Evolutionary conservation across 306 rosid species (phyloP), one percentile per base, ranked within the genome.

Genomic region (Trifolium pratense): DNA sequence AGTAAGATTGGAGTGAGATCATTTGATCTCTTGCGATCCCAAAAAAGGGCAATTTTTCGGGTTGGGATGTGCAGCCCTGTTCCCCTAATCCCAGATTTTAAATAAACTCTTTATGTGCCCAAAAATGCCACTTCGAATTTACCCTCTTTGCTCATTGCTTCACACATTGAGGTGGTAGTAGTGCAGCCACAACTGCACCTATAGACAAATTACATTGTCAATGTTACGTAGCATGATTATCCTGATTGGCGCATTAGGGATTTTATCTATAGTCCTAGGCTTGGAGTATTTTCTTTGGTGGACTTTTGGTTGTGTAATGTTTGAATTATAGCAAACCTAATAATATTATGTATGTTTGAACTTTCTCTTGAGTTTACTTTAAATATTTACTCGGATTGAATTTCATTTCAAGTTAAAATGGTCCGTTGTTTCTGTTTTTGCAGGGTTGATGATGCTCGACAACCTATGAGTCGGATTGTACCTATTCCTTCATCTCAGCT

Each of bases 361-460:
- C 5, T 56, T 23, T 57, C n/a, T 9, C 36, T 57, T 11, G 36
- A 25, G 17, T 57, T 57, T 57, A 74, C 65, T 82, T 77, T 69
- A 60, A 61, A 45, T 51, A 34, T 12, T 57, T 60, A 26, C 26
- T 46, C 52, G 3, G 57, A 71, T 72, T 68, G 57, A 71, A 42
- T 60, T 73, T 46, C 45, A 4, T 76, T 58, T 52, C 21, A 78
- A 42, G 42, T 62, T 70, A 78, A 78, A 65, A 56, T 20, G 65
- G 49, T 20, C 53, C 53, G 18, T 67, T 45, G 75, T 32, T 61
- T 64, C 65, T 64, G 34, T 75, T 67, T 46, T 21, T 81, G 51
- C 87, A 95, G 99, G 97, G 92, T 89, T 66, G 99, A 95, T 82
- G 99, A 95, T 85, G 96, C 89, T 73, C 87, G 97, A 74, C 97